Conservation (phyloP, 805 yeast genomes). For the Saccharomycopsis schoenii region DNA sequence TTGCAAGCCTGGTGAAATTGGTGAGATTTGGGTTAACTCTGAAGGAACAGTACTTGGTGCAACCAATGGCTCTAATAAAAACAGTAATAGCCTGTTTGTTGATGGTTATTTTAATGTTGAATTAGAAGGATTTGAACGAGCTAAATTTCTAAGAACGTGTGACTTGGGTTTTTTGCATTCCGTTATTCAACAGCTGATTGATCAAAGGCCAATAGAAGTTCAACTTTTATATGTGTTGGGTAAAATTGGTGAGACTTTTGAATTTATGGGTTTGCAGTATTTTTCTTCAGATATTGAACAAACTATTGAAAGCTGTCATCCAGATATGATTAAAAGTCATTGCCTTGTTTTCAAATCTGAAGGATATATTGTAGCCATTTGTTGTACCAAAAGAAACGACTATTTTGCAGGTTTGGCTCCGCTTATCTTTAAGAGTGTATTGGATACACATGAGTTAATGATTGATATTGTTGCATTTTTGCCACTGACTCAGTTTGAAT, state of each 20-base stretch:
- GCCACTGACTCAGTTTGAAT: conserved; percentile 50
- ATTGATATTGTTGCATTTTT: conserved; percentile 80
- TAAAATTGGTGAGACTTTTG: conserved; percentile 76
- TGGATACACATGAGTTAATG: conserved; percentile 73
- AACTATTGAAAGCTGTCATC: conserved; percentile 46
- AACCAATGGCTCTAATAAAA: conserved; percentile 32
- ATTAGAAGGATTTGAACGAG: conserved; percentile 52
- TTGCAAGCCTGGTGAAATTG: conserved; percentile 85
- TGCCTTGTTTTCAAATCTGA: conserved; percentile 73
- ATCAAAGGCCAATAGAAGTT: conserved; percentile 30
- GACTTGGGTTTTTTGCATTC: conserved; percentile 89
- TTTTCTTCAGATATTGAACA: conserved; percentile 78
- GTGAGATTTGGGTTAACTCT: conserved; percentile 94
- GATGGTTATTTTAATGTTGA: conserved; percentile 48
- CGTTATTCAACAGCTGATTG: conserved; percentile 32
- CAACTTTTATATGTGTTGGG: conserved; percentile 85
- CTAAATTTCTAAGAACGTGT: conserved; percentile 77
- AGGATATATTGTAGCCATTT: conserved; percentile 64
- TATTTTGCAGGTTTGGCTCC: conserved; percentile 71
- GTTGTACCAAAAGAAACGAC: conserved; percentile 46
- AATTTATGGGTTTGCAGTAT: conserved; percentile 82
- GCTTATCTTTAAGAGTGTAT: conserved; percentile 64
- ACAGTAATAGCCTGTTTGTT: conserved; percentile 35
- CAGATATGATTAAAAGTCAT: conserved; percentile 31
- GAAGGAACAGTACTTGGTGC: conserved; percentile 68